phyloP scores from a whole-genome alignment of 441 rosid species.

The Biscutella laevigata region DNA sequence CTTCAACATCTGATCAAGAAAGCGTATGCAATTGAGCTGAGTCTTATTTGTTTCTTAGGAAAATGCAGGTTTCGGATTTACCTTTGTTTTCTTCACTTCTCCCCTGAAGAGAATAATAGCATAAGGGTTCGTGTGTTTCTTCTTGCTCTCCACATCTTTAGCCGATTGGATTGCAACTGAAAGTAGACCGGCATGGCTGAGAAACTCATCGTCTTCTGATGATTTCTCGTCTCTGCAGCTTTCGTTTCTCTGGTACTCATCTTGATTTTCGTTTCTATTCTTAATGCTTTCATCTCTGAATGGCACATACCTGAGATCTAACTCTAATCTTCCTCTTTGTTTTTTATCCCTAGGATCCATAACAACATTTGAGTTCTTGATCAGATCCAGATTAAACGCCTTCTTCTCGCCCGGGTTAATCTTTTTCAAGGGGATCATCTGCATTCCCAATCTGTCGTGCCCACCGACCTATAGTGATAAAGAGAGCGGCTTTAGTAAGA shows the following conservation, averaged over 20 bases:
- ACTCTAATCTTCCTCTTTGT: slow-evolving; percentile 46
- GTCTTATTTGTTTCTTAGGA: neutral
- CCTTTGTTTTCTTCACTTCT: slow-evolving; percentile 81
- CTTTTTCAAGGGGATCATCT: slow-evolving; percentile 48
- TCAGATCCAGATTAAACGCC: slow-evolving; percentile 53
- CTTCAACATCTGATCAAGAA: slow-evolving; percentile 43
- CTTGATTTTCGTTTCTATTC: slow-evolving; percentile 18
- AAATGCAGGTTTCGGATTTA: slow-evolving; percentile 15
- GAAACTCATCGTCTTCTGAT: slow-evolving; percentile 34
- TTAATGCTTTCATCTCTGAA: slow-evolving; percentile 52
- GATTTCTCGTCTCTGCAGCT: slow-evolving; percentile 29
- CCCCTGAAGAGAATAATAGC: slow-evolving; percentile 64
- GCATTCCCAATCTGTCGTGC: slow-evolving; percentile 78
- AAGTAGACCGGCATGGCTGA: slow-evolving; percentile 66
- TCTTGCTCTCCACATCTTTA: slow-evolving; percentile 70
- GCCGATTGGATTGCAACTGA: slow-evolving; percentile 69
- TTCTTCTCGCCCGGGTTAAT: slow-evolving; percentile 42
- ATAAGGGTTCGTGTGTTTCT: slow-evolving; percentile 62
- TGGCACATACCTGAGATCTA: slow-evolving; percentile 61
- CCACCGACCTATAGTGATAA: slow-evolving; percentile 47
- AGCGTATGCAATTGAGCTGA: neutral
- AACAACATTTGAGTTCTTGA: slow-evolving; percentile 41
- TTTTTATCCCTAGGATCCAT: slow-evolving; percentile 46
- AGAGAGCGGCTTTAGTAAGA: neutral
- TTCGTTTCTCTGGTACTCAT: slow-evolving; percentile 29